A percentile compares a stretch with the other conserved stretches of the same genome.
phyloP scores from a whole-genome alignment of 2,329 filamentous ascomycete species.

The Byssothecium circinans region DNA sequence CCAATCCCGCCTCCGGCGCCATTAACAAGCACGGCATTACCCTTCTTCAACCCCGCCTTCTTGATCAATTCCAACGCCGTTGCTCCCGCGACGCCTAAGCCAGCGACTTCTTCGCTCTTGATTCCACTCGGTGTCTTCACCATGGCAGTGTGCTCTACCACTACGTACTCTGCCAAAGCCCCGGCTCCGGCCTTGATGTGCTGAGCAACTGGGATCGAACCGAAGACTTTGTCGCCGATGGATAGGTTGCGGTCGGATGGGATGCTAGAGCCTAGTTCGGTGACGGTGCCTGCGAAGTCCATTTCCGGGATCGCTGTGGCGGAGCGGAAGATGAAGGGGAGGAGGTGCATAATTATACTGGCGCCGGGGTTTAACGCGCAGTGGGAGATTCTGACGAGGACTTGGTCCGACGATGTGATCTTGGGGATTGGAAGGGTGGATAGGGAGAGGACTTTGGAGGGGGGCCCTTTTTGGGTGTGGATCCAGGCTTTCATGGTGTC shows the following conservation, averaged over 20 bases:
- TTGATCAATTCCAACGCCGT: conserved; percentile 44
- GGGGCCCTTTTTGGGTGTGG: conserved; percentile 12
- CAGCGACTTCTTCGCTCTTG: conserved; percentile 40
- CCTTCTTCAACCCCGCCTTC: conserved; percentile 36
- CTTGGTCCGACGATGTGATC: conserved; percentile 9
- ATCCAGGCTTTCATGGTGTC: conserved; percentile 21
- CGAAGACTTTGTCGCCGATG: conserved; percentile 43
- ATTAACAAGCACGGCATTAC: conserved; percentile 51
- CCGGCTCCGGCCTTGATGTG: conserved; percentile 41
- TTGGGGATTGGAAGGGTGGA: conserved; percentile 9
- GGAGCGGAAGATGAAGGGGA: conserved; percentile 43
- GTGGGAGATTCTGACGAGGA: conserved; percentile 35
- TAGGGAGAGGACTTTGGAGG: conserved; percentile 13
- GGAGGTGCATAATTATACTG: conserved; percentile 46
- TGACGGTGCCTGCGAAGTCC: conserved; percentile 46
- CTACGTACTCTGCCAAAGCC: conserved; percentile 47
- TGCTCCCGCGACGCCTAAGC: conserved; percentile 45
- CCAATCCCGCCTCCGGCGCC: conserved; percentile 58
- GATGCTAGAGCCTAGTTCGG: conserved; percentile 18
- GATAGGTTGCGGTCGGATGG: conserved; percentile 16
- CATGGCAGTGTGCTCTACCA: conserved; percentile 39
- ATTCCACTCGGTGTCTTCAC: conserved; percentile 33
- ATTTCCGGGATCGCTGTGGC: conserved; percentile 44
- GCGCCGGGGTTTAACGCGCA: conserved; percentile 47
- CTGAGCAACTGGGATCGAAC: conserved; percentile 43